Evolutionary conservation across 345 rosid genomes (phyloP), one percentile per base, ranked within the genome.

Genomic region (Populus alba): DNA sequence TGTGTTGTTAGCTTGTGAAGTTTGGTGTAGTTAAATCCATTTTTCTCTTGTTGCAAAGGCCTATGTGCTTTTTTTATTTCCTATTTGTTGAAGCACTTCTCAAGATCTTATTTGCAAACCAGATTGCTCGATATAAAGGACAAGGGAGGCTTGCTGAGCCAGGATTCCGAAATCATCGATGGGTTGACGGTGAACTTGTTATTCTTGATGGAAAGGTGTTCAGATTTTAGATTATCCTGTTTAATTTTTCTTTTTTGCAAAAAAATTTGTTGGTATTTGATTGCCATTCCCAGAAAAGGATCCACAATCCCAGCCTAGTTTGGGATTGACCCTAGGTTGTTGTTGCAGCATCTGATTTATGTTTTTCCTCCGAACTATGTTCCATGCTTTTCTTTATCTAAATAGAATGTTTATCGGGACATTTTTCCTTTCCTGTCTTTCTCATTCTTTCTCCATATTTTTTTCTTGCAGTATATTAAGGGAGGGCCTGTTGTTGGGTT

Each of bases 171-270:
- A 92, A 91, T 77, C 97, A 97, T 33, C 87, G 92, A 83, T 95
- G 99, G 99, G 98, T 95, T 83, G 98, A 95, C 35, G 99, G 99
- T 33, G 98, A 95, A 90, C 94, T 95, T 79, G 95, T 95, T 79
- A 88, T 95, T 86, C 90, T 93, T 53, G 98, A 93, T 61, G 98
- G 99, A 80, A 95, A 95, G 99, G 99, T 95, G 67, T 47, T 69
- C 13, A 11, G 45, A 41, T 41, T 41, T 10, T 41, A 41, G 45
- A 41, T 0, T 9, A 12, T 5, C 55, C 8, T 35, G 18, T 2
- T 18, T 66, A 16, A 17, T 11, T 27, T 66, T 2, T 66, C 70
- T 2, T 66, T 45, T 13, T 45, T 13, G 16, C 4, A 18, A 45
- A 33, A 33, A 33, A 0, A 0, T 0, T 33, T 33, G 13, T 45